Base-by-base conservation (phyloP, 2,329 filamentous ascomycete genomes). In the Fusarium sp. region DNA sequence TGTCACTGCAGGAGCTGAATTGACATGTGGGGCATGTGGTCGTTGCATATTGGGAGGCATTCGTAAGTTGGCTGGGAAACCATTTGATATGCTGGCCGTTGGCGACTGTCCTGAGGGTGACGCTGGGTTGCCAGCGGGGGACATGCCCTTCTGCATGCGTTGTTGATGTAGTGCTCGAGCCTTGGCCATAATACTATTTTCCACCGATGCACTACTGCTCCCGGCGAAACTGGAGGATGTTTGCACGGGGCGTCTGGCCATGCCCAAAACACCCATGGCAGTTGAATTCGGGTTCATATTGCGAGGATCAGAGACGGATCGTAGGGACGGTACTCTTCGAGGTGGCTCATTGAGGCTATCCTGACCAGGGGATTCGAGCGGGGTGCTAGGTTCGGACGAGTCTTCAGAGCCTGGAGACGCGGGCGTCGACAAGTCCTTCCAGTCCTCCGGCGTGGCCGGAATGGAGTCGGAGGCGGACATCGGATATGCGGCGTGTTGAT, bases 241-340 rank as follows among this genome's bases (percentile, higher is more conserved):
- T 16, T 81, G 80, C 21, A 80, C 76, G 5, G 87, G 88, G 48
- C 86, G 83, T 61, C 89, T 83, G 7, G 87, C 88, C 69, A 82
- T 88, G 78, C 91, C 93, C 74, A 97, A 83, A 60, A 92, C 87
- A 39, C 93, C 93, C 6, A 94, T 84, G 39, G 93, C 90, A 28
- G 92, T 96, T n/a, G 94, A 97, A n/a, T 90, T 94, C 9, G 91
- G 82, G 57, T 88, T 93, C 89, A 97, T 94, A 56, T 81, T 83
- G 68, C 84, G 81, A 21, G 89, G 82, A 49, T 90, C 87, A 55
- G 89, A 89, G 21, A 87, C 79, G 46, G 88, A 87, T 71, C 89
- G 87, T 41, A 89, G 78, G 8, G 88, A 88, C 21, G 88, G 85
- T 60, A 90, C 75, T 77, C 89, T 80, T 77, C 86, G 82, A 57